These are phyloP conservation scores for Pelagophyceae sp. DNA, from an alignment of 352 stramenopile species.

Conservation along the genomic window DNA sequence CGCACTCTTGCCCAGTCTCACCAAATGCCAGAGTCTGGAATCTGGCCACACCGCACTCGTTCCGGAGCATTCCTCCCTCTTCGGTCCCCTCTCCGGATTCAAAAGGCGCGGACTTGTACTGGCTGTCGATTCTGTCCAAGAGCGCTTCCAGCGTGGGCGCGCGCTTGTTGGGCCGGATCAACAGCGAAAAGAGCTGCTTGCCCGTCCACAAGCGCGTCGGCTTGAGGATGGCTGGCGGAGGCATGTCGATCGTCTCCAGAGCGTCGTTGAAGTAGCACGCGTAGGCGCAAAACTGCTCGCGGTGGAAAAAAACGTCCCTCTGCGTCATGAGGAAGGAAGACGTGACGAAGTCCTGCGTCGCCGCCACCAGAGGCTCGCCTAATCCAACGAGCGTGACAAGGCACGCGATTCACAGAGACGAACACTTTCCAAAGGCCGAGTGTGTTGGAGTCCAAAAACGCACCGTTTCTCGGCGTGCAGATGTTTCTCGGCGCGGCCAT, in stretches of 20 bases:
- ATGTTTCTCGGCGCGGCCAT: conserved; percentile 97
- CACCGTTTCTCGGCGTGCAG: conserved; percentile 93
- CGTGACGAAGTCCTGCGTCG: conserved; percentile 99
- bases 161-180: conserved; percentile 37
- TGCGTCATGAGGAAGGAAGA: conserved; percentile 94
- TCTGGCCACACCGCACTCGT: no score
- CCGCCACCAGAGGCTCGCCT: conserved; percentile 92
- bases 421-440: no score
- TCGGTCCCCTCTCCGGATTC: background rate
- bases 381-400: no score
- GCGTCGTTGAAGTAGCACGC: conserved; percentile 88
- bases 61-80: no score
- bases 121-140: no score
- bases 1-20: no score
- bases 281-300: conserved; percentile 86
- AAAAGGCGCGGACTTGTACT: background rate
- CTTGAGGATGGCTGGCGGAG: conserved; percentile 84
- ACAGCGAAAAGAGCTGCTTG: conserved; percentile 85
- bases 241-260: conserved; percentile 82
- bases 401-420: no score
- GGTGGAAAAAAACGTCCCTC: conserved; percentile 95
- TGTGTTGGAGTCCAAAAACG: no score
- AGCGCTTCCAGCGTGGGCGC: no score
- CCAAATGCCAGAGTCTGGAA: no score
- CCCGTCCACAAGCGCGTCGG: conserved; percentile 93